A percentile compares a stretch with the other conserved stretches of the same genome.
Conservation (phyloP, 208 protist species). For the Trichomonas vaginalis region DNA sequence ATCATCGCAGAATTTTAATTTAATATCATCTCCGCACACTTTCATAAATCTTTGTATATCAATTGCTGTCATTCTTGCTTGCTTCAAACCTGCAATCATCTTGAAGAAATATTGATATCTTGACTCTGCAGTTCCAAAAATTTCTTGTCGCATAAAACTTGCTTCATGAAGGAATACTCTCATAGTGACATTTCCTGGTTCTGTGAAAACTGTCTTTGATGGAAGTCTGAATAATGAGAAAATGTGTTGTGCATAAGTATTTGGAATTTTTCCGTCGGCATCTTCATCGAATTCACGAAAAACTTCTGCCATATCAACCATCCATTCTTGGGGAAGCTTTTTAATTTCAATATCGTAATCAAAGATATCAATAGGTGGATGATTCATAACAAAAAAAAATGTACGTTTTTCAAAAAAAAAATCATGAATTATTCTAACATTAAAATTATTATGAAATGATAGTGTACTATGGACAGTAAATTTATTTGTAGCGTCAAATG, state of each 20-base stretch:
- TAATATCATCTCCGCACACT: background rate
- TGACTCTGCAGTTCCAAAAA: background rate
- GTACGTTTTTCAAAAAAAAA: no score
- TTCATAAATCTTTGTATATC: background rate
- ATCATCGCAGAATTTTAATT: background rate
- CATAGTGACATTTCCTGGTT: background rate
- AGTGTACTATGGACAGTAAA: no score
- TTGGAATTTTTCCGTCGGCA: background rate
- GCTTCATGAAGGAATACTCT: background rate
- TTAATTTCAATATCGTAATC: background rate
- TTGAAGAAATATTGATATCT: conserved; percentile 6
- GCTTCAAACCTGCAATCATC: background rate
- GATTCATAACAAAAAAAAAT: background rate
- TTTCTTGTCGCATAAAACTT: background rate
- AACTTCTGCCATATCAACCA: background rate
- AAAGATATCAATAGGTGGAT: background rate
- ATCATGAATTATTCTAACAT: no score
- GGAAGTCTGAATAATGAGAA: background rate
- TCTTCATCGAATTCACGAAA: background rate
- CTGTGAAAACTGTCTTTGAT: background rate
- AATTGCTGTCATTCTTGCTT: background rate
- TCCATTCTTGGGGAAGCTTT: background rate
- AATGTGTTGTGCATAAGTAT: background rate
- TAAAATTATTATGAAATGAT: no score
- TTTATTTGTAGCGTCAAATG: no score